Evolutionary conservation across 805 yeast genomes (phyloP), one percentile per base, ranked within the genome.

Genomic region (Starmerella potacharoeniae): DNA sequence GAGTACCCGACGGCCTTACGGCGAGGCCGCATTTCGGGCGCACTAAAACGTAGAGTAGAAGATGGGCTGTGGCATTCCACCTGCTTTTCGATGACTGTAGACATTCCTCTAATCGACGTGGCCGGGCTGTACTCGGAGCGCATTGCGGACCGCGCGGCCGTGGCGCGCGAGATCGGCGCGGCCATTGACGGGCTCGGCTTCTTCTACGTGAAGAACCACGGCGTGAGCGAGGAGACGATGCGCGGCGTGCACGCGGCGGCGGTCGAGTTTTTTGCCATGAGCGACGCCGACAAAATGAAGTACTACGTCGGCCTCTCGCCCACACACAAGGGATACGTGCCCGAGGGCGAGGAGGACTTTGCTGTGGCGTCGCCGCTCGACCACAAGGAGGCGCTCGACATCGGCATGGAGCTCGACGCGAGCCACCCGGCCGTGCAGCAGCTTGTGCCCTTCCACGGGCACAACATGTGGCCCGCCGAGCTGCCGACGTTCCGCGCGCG

Each of bases 301-400:
- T 49, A 46, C 29, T 56, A 53, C 44, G 71, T 74, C 55, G 82
- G 75, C 46, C 80, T 77, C 85, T 75, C 71, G 48, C 71, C 73
- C 59, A 80, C 84, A 0, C 79, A 80, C 11, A 69, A 69, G 28
- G 59, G 59, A 4, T 56, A 42, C 37, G 59, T 56, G 6, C 59
- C 59, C n/a, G 55, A 53, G 42, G 59, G 59, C 10, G 59, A 47
- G 28, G 59, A 56, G 41, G 47, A 41, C 22, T 53, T 44, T 30
- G 52, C 10, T 6, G 37, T 9, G 9, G 43, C 13, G 6, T 35
- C 22, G 35, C 69, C 69, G 30, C 71, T 77, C 3, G 86, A 81
- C 62, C 74, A 81, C 75, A 69, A 84, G 55, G 86, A 81, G 61
- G 85, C 81, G 66, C 75, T 77, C 56, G 85, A 81, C 62, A 69